These are phyloP conservation scores for Fusarium zealandicum DNA, from an alignment of 2,329 filamentous ascomycete genomes.

Conservation along the genomic window DNA sequence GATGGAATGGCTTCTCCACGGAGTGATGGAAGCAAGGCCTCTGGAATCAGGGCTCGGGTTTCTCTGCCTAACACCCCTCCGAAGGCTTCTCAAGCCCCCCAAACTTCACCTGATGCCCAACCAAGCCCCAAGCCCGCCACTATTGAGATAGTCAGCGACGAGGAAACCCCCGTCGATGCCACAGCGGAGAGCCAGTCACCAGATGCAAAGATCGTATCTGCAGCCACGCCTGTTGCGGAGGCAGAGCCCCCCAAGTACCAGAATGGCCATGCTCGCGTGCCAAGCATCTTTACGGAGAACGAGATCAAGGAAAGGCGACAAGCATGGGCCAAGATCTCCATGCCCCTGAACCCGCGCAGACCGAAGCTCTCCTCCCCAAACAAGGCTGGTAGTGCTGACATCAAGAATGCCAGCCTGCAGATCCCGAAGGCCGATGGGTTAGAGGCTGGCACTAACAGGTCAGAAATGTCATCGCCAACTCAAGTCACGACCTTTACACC, in stretches of 20 bases:
- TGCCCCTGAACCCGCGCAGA: slow-evolving; percentile 43
- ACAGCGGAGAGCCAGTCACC: not conserved
- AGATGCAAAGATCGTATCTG: not conserved
- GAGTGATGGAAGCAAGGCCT: slow-evolving; percentile 10
- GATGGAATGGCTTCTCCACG: slow-evolving; percentile 1
- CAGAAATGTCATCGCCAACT: slow-evolving; percentile 19
- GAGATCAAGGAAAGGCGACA: slow-evolving; percentile 44
- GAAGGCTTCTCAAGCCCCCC: slow-evolving; percentile 2
- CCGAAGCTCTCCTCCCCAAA: slow-evolving; percentile 12
- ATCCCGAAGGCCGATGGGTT: not conserved
- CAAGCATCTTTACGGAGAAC: slow-evolving; percentile 42
- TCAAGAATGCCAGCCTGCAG: not conserved
- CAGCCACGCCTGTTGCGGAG: not conserved
- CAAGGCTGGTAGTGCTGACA: not conserved
- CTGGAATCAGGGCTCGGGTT: slow-evolving; percentile 30
- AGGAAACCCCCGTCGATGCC: not conserved
- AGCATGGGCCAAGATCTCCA: slow-evolving; percentile 46
- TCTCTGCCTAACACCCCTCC: slow-evolving; percentile 30
- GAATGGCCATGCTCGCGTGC: slow-evolving; percentile 13
- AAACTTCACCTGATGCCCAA: not conserved
- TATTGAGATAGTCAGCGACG: not conserved
- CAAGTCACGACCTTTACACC: slow-evolving; percentile 17
- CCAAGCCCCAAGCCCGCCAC: not conserved
- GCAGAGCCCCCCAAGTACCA: not conserved
- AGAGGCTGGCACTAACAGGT: slow-evolving; percentile 8